phyloP scores from a whole-genome alignment of 2,329 filamentous ascomycete species.

The Exserohilum turcica region DNA sequence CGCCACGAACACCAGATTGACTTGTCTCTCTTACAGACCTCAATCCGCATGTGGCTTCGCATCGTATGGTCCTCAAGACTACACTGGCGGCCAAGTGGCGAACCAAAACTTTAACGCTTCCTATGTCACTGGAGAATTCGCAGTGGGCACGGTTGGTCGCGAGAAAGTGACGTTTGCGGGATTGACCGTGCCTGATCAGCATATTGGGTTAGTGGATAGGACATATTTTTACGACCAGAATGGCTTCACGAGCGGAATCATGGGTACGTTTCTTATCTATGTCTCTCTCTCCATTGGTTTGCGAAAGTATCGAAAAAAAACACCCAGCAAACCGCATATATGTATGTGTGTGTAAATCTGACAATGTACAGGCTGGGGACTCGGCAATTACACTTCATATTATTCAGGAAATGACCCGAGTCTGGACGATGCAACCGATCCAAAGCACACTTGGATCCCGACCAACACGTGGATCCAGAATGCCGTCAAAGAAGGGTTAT shows the following conservation, averaged over 20 bases:
- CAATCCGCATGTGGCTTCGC: neutral
- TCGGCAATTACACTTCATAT: neutral
- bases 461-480: neutral
- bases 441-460: neutral
- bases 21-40: neutral
- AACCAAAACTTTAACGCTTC: neutral
- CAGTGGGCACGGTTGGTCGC: neutral
- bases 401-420: neutral
- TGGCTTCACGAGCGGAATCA: neutral
- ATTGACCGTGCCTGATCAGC: neutral
- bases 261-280: too few species aligned
- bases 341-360: neutral
- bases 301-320: neutral
- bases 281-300: neutral
- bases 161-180: conserved; percentile 1
- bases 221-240: neutral
- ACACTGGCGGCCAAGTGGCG: neutral
- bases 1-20: neutral
- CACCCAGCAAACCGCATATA: too few species aligned
- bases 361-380: conserved; percentile 1
- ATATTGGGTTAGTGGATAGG: neutral
- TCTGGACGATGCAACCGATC: neutral
- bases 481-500: neutral
- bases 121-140: neutral
- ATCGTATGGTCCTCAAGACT: neutral